These are phyloP conservation scores for Boletus insuetus DNA, from an alignment of 768 basidiomycete genomes.

Conservation along the genomic window DNA sequence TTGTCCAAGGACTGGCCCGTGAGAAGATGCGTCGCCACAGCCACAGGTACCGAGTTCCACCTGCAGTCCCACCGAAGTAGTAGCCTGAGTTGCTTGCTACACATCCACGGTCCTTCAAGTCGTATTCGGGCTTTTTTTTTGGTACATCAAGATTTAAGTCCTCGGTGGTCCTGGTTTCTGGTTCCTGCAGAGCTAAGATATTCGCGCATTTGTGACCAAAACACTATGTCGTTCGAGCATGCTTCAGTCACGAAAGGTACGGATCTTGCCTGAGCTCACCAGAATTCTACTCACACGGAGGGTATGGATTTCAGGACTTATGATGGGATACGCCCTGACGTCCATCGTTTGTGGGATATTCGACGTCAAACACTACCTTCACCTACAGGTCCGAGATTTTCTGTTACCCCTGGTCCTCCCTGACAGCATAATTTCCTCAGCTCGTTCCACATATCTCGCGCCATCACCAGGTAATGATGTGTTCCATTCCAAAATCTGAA, in stretches of 20 bases:
- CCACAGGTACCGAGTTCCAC: slow-evolving; percentile 1
- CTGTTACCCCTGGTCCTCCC: background rate
- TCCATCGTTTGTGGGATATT: slow-evolving; percentile 78
- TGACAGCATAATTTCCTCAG: slow-evolving; percentile 34
- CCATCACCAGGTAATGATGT: slow-evolving; percentile 70
- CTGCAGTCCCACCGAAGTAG: too few species aligned
- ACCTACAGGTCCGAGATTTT: slow-evolving; percentile 61
- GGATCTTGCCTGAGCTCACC: background rate
- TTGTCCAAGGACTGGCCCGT: background rate
- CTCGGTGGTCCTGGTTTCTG: background rate
- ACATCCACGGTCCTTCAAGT: background rate
- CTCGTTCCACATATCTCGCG: slow-evolving; percentile 87
- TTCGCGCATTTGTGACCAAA: background rate
- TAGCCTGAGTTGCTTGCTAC: too few species aligned
- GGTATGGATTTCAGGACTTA: slow-evolving; percentile 53
- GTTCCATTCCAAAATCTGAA: slow-evolving; percentile 5
- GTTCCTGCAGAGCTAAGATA: background rate
- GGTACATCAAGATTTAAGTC: background rate
- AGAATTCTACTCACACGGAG: background rate
- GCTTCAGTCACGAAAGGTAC: slow-evolving; percentile 84
- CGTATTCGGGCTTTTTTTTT: background rate
- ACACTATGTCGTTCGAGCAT: slow-evolving; percentile 74
- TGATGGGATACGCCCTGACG: slow-evolving; percentile 65
- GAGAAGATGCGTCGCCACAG: slow-evolving; percentile 4
- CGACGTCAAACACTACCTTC: slow-evolving; percentile 86